phyloP scores from a whole-genome alignment of 2,329 filamentous ascomycete species.

The Beauveria asiatica region DNA sequence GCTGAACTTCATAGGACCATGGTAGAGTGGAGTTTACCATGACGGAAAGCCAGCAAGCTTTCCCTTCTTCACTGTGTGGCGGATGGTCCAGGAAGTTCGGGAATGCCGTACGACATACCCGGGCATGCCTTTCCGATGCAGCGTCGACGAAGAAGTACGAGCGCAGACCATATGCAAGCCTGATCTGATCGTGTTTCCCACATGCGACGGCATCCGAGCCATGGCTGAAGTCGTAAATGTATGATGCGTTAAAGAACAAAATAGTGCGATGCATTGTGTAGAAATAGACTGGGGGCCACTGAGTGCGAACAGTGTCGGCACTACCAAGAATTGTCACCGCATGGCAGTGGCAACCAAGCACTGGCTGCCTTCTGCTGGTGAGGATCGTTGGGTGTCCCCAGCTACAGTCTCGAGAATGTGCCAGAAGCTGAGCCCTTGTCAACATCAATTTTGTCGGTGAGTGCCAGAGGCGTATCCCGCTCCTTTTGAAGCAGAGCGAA shows the following conservation, averaged over 20 bases:
- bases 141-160: not conserved
- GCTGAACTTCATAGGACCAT: not conserved
- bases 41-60: not conserved
- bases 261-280: slow-evolving; percentile 26
- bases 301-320: not conserved
- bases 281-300: not conserved
- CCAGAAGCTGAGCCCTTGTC: slow-evolving; percentile 15
- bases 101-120: slow-evolving; percentile 1
- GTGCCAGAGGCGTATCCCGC: slow-evolving; percentile 37
- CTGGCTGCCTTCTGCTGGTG: not conserved
- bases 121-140: slow-evolving; percentile 12
- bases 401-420: slow-evolving; percentile 9
- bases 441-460: slow-evolving; percentile 27
- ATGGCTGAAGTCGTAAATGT: slow-evolving; percentile 28
- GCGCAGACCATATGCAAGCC: not conserved
- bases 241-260: slow-evolving; percentile 34
- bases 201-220: slow-evolving; percentile 29
- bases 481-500: slow-evolving; percentile 74
- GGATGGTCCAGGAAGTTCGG: slow-evolving; percentile 4
- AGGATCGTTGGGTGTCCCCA: not conserved
- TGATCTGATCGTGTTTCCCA: not conserved
- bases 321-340: not conserved
- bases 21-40: slow-evolving; percentile 3
- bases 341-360: not conserved
- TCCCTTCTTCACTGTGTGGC: not conserved